Conservation (phyloP, 2,329 filamentous ascomycete genomes). For the Remersonia thermophila region DNA sequence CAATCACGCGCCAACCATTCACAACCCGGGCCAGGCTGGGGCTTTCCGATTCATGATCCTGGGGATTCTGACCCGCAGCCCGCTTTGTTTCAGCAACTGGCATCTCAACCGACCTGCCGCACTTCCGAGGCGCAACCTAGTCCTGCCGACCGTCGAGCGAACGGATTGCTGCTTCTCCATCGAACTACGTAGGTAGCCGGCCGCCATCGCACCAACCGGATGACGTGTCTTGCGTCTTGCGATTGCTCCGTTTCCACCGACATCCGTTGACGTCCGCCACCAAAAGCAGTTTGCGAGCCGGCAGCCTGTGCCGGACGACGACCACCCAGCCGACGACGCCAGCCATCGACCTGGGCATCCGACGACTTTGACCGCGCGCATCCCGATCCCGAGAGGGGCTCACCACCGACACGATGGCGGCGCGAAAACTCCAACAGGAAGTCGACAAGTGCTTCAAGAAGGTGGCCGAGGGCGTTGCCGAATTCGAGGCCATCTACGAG, state of each 20-base stretch:
- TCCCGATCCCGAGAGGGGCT: conserved; percentile 2
- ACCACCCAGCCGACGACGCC: conserved; percentile 4
- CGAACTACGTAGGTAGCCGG: not conserved
- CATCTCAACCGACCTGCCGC: not conserved
- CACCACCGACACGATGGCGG: conserved; percentile 57
- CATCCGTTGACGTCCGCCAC: too few relatives aligned
- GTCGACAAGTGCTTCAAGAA: conserved; percentile 99
- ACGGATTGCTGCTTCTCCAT: not conserved
- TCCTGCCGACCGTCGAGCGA: too few relatives aligned
- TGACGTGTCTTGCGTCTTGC: too few relatives aligned
- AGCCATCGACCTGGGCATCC: not conserved
- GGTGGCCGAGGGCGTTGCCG: conserved; percentile 80
- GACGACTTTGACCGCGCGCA: not conserved
- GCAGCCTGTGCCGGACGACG: conserved; percentile 1
- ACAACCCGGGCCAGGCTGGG: too few relatives aligned
- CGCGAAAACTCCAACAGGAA: conserved; percentile 92
- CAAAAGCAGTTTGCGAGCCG: too few relatives aligned
- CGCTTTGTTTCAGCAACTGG: too few relatives aligned
- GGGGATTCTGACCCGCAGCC: not conserved
- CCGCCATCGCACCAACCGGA: too few relatives aligned
- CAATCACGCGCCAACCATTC: conserved; percentile 6
- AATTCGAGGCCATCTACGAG: conserved; percentile 92
- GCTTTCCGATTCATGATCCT: conserved; percentile 2
- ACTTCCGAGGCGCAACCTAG: too few relatives aligned
- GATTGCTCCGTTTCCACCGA: too few relatives aligned